Evolutionary conservation across 75 land plant species (phyloP).

Genomic region (Larix kaempferi): DNA sequence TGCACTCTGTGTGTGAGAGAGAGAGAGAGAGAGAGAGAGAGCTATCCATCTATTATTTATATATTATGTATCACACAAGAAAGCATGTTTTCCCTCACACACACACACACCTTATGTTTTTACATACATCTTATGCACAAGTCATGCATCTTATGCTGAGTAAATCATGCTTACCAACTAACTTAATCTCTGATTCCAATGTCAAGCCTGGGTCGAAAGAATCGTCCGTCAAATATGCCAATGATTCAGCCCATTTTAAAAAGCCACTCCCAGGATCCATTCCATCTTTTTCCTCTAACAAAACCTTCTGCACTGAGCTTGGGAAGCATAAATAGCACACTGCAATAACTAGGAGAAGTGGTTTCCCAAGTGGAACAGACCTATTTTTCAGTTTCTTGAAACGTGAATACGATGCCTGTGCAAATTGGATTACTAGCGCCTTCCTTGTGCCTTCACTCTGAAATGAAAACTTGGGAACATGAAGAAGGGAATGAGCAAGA

Average conservation of each 20-base stretch:
- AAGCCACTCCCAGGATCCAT: slow-evolving; percentile 31
- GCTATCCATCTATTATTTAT: too few relatives aligned
- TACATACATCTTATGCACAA: not conserved
- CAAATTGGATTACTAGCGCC: slow-evolving; percentile 38
- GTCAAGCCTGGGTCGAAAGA: slow-evolving; percentile 38
- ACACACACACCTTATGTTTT: not conserved
- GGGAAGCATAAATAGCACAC: slow-evolving; percentile 65
- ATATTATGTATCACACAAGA: too few relatives aligned
- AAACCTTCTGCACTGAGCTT: slow-evolving; percentile 44
- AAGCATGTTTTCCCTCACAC: too few relatives aligned
- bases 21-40: too few relatives aligned
- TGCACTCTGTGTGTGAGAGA: too few relatives aligned
- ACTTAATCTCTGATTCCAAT: slow-evolving; percentile 59
- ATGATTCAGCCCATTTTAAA: slow-evolving; percentile 44
- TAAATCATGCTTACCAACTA: slow-evolving; percentile 46
- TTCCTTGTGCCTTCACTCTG: slow-evolving; percentile 50
- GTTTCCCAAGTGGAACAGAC: slow-evolving; percentile 62
- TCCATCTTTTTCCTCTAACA: slow-evolving; percentile 23
- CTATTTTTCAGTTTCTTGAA: slow-evolving; percentile 35
- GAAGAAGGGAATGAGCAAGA: slow-evolving; percentile 56
- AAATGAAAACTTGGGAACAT: slow-evolving; percentile 51
- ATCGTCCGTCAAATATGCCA: slow-evolving; percentile 29
- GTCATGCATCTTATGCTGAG: not conserved
- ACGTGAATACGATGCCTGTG: slow-evolving; percentile 50
- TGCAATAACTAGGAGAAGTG: slow-evolving; percentile 61